Evolutionary conservation across 176 grass and related monocot genomes (phyloP).

Genomic region (Juncus inflexus): DNA sequence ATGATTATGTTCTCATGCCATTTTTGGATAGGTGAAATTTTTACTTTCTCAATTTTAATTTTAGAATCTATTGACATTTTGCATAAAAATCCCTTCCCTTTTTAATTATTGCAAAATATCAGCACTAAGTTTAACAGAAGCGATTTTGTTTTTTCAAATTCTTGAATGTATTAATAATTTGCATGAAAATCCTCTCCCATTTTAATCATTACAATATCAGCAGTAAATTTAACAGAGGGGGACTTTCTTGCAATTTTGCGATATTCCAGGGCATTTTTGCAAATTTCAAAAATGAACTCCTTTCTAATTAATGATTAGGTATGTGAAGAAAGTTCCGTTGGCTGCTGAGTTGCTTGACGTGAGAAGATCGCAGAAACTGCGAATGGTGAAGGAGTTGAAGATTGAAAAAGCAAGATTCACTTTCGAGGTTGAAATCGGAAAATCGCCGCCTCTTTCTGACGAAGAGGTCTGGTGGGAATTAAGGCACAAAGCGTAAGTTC

Average conservation of each 20-base stretch:
- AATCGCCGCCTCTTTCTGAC: slow-evolving; percentile 77
- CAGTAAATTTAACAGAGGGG: not conserved
- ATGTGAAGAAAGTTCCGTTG: slow-evolving; percentile 83
- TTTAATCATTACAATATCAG: not conserved
- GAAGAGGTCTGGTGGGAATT: slow-evolving; percentile 81
- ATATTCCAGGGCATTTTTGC: not conserved
- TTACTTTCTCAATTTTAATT: not conserved
- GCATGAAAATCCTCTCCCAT: not conserved
- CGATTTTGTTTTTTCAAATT: too few species aligned
- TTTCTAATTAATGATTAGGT: slow-evolving; percentile 40
- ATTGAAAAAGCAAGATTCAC: slow-evolving; percentile 69
- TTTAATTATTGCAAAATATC: too few species aligned
- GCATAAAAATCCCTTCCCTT: too few species aligned
- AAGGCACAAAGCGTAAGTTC: slow-evolving; percentile 63
- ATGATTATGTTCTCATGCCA: slow-evolving; percentile 95
- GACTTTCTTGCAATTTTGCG: slow-evolving; percentile 15
- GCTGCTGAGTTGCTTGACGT: slow-evolving; percentile 92
- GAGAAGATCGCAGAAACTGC: slow-evolving; percentile 77
- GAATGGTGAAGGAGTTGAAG: slow-evolving; percentile 75
- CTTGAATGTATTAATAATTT: not conserved
- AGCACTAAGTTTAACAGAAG: too few species aligned
- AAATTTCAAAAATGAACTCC: not conserved
- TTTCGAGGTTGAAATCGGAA: slow-evolving; percentile 88
- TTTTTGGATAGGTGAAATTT: slow-evolving; percentile 85
- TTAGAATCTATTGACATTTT: not conserved